Base-by-base conservation (phyloP, 306 rosid species). In the Cicer bijugum region DNA sequence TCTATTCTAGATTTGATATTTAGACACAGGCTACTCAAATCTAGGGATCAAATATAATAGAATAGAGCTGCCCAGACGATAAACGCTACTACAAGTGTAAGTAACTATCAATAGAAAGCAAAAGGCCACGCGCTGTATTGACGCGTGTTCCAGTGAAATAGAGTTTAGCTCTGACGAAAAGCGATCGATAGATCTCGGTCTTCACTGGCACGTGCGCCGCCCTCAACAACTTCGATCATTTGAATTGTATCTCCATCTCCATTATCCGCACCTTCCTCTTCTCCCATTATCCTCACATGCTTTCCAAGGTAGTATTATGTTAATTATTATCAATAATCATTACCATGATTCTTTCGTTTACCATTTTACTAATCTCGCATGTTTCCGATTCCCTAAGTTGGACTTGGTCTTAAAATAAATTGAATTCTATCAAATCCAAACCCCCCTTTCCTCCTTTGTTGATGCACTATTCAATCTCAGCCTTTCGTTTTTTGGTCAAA, bases 391-490 rank as follows among this genome's bases (percentile, higher is more conserved):
- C 40, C 15, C 39, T 35, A 6, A 12, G 61, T 55, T 51, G 20
- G 23, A n/a, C 20, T 51, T 20, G 12, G 33, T 23, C 4, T 23
- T 2, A 2, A 23, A 2, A 23, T 23, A 23, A 23, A 23, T 23
- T 23, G 33, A 23, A 23, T 40, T 40, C 10, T 1, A 6, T 7
- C 6, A 40, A 40, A 16, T 23, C 33, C 33, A 23, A 23, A 23
- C 0, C 14, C 9, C 68, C 8, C 28, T 23, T 39, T 39, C 45
- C 10, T 6, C 71, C 14, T 23, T 6, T 86, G 88, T 46, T 69
- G 28, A 43, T 53, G 38, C 66, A 57, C 4, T 9, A 67, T 68
- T 67, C 12, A 59, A 67, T 80, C 9, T 28, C 79, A 46, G 40
- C 67, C 72, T 17, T 55, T 11, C 47, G 45, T 23, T 3, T 23